A percentile compares a stretch with the other conserved stretches of the same genome.
These are phyloP conservation scores for rapeseed (Brassica napus) DNA, from an alignment of 345 rosid genomes.

Conservation along the genomic window DNA sequence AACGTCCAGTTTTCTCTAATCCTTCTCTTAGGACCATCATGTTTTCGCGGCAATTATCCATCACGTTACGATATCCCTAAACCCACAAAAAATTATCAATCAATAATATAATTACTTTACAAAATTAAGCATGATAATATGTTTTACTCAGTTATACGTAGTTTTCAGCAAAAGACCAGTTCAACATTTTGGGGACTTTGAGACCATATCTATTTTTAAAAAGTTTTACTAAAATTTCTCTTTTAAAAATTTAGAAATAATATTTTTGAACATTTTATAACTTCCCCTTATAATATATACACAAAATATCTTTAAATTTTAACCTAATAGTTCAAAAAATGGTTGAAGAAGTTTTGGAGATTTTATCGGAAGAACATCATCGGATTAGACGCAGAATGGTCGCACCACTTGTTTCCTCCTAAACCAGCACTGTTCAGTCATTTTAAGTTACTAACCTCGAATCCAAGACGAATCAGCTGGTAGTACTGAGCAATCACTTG, in stretches of 20 bases:
- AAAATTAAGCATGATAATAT: too few species aligned
- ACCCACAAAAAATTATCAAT: too few species aligned
- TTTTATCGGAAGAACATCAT: background rate
- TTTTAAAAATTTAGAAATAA: too few species aligned
- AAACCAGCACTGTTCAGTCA: background rate
- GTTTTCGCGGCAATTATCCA: constrained; percentile 71
- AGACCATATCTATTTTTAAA: too few species aligned
- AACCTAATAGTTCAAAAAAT: too few species aligned
- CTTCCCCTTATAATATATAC: too few species aligned
- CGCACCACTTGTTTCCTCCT: background rate
- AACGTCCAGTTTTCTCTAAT: constrained; percentile 59
- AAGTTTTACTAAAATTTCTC: too few species aligned
- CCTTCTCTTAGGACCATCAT: constrained; percentile 65
- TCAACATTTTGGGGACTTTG: background rate
- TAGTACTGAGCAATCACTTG: constrained; percentile 47
- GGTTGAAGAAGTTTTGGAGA: background rate
- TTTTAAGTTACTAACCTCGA: constrained; percentile 29
- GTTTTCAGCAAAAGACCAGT: background rate
- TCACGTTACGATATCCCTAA: constrained; percentile 46
- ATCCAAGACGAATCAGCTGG: constrained; percentile 62
- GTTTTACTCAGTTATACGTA: too few species aligned
- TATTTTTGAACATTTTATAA: too few species aligned
- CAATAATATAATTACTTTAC: too few species aligned
- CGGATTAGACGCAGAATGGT: background rate
- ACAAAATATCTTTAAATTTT: too few species aligned